Evolutionary conservation across 2,329 filamentous ascomycete genomes (phyloP).

Genomic region (Diaporthe vaccinii): DNA sequence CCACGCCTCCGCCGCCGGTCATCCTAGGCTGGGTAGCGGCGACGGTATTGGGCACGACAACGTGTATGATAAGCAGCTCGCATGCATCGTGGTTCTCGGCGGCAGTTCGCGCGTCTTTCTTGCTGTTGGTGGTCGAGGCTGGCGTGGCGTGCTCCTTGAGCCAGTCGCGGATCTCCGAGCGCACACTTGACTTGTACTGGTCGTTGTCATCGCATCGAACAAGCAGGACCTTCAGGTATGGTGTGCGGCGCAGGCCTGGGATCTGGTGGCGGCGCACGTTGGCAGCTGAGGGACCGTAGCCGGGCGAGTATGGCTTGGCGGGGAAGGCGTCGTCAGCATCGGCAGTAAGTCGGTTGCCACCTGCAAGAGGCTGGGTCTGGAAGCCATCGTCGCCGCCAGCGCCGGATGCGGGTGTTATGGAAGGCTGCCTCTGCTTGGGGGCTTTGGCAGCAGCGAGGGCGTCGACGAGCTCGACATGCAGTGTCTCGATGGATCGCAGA

Average conservation of each 20-base stretch:
- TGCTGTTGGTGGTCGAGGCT: slow-evolving; percentile 65
- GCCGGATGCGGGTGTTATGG: slow-evolving; percentile 18
- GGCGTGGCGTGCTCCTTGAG: slow-evolving; percentile 81
- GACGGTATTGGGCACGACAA: slow-evolving; percentile 87
- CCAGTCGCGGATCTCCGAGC: slow-evolving; percentile 90
- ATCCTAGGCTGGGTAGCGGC: slow-evolving; percentile 83
- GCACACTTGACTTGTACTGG: slow-evolving; percentile 84
- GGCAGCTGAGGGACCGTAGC: slow-evolving; percentile 42
- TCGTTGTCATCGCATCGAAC: slow-evolving; percentile 97
- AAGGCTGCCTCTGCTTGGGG: slow-evolving; percentile 42
- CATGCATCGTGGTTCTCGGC: slow-evolving; percentile 96
- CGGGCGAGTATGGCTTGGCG: slow-evolving; percentile 37
- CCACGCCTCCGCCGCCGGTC: slow-evolving; percentile 58
- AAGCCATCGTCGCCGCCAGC: slow-evolving; percentile 69
- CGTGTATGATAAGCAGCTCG: slow-evolving; percentile 95
- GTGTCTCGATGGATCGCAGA: slow-evolving; percentile 90
- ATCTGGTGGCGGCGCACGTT: slow-evolving; percentile 86
- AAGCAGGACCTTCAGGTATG: slow-evolving; percentile 91
- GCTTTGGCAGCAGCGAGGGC: slow-evolving; percentile 55
- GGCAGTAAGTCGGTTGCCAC: slow-evolving; percentile 45
- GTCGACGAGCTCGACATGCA: slow-evolving; percentile 90
- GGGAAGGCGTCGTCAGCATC: slow-evolving; percentile 35
- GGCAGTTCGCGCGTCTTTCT: slow-evolving; percentile 67
- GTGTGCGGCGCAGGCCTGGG: slow-evolving; percentile 90
- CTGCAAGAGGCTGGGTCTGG: slow-evolving; percentile 67